Base-by-base conservation (phyloP, 495 filamentous ascomycete species). In the Xylaria castorea region DNA sequence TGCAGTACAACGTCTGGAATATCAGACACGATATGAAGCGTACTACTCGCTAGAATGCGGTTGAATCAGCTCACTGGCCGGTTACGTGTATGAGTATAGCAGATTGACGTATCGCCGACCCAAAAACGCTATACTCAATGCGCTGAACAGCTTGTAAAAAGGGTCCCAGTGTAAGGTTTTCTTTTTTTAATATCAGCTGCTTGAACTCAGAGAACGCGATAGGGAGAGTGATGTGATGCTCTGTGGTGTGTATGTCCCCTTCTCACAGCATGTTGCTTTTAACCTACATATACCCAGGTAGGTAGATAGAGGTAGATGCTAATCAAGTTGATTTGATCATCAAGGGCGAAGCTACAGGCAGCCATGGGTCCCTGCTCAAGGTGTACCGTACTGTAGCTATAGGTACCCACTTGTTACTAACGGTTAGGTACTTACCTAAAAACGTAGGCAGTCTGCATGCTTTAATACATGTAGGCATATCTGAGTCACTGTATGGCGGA, bases 281-380 rank as follows among this genome's bases (percentile, higher is more conserved):
- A 22, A 27, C 22, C 5, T 14, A 14, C 34, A 3, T 42, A 63
- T 34, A 14, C 5, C 5, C 6, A 63, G 30, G 5, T 9, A 38
- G 11, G 18, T 20, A 18, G 36, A 38, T 38, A 30, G 34, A 36
- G 14, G 20, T 60, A 32, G 34, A 36, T 18, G 57, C 9, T 60
- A 7, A 38, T 60, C 57, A 30, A 60, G 32, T 38, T 18, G 32
- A 60, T 60, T 60, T 36, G 32, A 63, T 63, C n/a, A 27, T n/a
- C 38, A 25, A 42, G 5, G 36, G 20, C 32, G 34, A 63, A 60
- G 57, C 58, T 61, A 61, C 58, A 61, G 58, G 58, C 30, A 60
- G 57, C 16, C 6, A 36, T 60, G 57, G 57, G 14, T n/a, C 57
- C 57, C 57, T 60, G 57, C 57, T 1, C 48, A 51, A 51, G 48